These are phyloP conservation scores for Lactarius hengduanensis DNA, from an alignment of 768 basidiomycete genomes.

Conservation along the genomic window DNA sequence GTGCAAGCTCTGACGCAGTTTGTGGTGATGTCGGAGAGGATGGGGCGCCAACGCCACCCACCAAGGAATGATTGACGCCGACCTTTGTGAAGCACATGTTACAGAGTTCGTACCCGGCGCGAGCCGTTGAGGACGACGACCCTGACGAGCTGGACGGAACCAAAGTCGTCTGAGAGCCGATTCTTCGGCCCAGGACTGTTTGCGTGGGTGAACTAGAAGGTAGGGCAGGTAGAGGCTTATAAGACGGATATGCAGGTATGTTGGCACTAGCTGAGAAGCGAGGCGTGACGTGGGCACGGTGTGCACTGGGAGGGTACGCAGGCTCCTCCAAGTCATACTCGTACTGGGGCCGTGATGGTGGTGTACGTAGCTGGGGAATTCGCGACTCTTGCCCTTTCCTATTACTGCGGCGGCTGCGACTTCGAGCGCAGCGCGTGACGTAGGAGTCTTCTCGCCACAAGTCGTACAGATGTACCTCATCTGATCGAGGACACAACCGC, in stretches of 20 bases:
- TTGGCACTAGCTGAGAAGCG: slow-evolving; percentile 9
- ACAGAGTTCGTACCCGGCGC: slow-evolving; percentile 82
- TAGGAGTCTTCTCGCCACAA: slow-evolving; percentile 75
- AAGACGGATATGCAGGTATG: slow-evolving; percentile 18
- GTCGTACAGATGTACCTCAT: slow-evolving; percentile 88
- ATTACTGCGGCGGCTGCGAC: slow-evolving; percentile 36
- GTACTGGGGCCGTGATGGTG: slow-evolving; percentile 12
- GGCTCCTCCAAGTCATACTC: slow-evolving; percentile 8
- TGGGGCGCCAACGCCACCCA: slow-evolving; percentile 41
- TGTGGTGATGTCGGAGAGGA: slow-evolving; percentile 40
- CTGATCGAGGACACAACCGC: slow-evolving; percentile 69
- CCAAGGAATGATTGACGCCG: slow-evolving; percentile 75
- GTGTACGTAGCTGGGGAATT: slow-evolving; percentile 24
- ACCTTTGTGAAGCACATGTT: slow-evolving; percentile 71
- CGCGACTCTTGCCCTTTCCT: slow-evolving; percentile 48
- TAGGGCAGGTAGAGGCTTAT: slow-evolving; percentile 49
- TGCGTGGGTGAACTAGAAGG: slow-evolving; percentile 32
- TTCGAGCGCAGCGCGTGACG: slow-evolving; percentile 26
- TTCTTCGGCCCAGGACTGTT: slow-evolving; percentile 4
- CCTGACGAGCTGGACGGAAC: slow-evolving; percentile 28
- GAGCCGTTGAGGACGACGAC: slow-evolving; percentile 16
- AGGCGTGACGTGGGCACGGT: slow-evolving; percentile 10
- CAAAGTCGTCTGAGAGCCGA: slow-evolving; percentile 25
- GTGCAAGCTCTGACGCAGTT: slow-evolving; percentile 45
- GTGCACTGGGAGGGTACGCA: slow-evolving; percentile 16